A percentile compares a stretch with the other conserved stretches of the same genome.
Conservation (phyloP, 129 eudicot genomes). For the Flaveria trinervia region DNA sequence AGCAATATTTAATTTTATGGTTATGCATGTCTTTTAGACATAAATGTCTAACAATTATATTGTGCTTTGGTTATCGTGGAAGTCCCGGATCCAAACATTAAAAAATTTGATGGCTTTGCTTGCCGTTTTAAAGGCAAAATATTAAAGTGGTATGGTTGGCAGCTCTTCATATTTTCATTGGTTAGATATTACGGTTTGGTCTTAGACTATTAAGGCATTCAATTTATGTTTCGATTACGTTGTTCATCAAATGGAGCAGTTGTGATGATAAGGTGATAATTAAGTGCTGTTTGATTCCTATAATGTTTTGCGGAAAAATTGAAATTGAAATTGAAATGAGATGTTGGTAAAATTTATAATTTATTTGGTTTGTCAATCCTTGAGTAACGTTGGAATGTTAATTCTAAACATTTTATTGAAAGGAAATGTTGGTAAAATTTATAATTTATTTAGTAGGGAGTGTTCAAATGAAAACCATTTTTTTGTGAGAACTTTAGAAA, state of each 20-base stretch:
- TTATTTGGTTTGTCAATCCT: too few species aligned
- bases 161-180: background rate
- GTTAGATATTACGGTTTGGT: background rate
- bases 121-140: conserved; percentile 4
- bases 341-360: too few species aligned
- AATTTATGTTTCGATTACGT: background rate
- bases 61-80: conserved; percentile 25
- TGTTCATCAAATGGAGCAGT: background rate
- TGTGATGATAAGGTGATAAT: too few species aligned
- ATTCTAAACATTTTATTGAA: too few species aligned
- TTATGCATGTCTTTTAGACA: background rate
- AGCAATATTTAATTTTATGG: background rate
- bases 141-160: conserved; percentile 33
- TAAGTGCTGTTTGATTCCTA: too few species aligned
- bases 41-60: background rate
- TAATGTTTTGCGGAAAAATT: too few species aligned
- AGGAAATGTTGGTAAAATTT: too few species aligned
- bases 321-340: too few species aligned
- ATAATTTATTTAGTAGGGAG: too few species aligned
- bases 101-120: conserved; percentile 7
- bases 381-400: too few species aligned
- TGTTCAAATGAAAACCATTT: too few species aligned
- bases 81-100: conserved; percentile 19
- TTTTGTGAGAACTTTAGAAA: too few species aligned
- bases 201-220: background rate